Base-by-base conservation (phyloP, 2,329 filamentous ascomycete genomes). In the Sporothrix brasiliensis region DNA sequence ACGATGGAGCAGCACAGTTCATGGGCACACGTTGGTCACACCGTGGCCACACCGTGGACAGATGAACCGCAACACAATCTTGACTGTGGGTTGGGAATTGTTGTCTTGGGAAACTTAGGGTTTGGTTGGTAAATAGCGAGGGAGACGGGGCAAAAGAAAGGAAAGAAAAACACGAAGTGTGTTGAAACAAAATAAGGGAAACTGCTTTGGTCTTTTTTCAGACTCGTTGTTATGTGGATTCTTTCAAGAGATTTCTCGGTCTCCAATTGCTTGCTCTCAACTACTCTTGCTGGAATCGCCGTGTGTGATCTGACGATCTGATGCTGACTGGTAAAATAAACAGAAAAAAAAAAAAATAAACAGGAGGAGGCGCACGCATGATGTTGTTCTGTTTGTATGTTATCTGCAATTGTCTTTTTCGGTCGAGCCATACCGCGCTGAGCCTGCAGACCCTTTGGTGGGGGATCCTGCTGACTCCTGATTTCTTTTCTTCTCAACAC, bases 191-290 rank as follows among this genome's bases (percentile, higher is more conserved):
- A 61, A 27, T 16, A 67, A 16, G 14, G 27, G n/a, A 50, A 68
- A 60, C 21, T 44, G 58, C 2, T 14, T 27, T 47, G 58, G 58
- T 39, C 21, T 14, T 39, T 39, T 63, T 1, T 34, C 34, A 27
- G 34, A 63, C 24, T 21, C 30, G 39, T n/a, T 70, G 72, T 69
- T 70, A 5, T 72, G 44, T 66, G 47, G 14, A 60, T 7, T 68
- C n/a, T 68, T 60, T 56, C 69, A 73, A 69, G 76, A 74, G 75
- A 77, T 76, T 82, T 85, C 77, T 87, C 85, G 34, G 84, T 83
- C 79, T 89, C 87, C 76, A 89, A 87, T 78, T 88, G 84, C 63
- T 88, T 60, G 24, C 63, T 50, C 44, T 66, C 86, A 74, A 87
- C 83, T 72, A 84, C 83, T 9, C 9, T 61, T 76, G 83, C 86